These are phyloP conservation scores for Phellopilus nigrolimitatus DNA, from an alignment of 1,284 basidiomycete genomes.

Conservation along the genomic window DNA sequence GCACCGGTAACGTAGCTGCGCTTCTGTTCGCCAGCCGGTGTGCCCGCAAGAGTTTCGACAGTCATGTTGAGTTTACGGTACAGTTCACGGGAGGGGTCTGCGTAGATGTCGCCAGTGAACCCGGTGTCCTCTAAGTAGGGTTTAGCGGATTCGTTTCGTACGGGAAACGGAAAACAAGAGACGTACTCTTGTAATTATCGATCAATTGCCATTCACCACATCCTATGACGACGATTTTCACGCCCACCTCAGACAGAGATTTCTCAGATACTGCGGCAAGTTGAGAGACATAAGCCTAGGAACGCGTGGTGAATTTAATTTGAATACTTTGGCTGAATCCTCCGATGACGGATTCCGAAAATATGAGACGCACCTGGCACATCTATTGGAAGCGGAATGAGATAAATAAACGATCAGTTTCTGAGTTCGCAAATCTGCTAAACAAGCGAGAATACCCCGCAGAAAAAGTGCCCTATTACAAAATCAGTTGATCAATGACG, in stretches of 20 bases:
- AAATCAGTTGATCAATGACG: not conserved
- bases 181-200: constrained; percentile 46
- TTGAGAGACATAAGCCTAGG: constrained; percentile 49
- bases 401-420: constrained; percentile 1
- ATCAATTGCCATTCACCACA: constrained; percentile 60
- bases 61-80: constrained; percentile 51
- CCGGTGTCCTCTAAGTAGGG: constrained; percentile 38
- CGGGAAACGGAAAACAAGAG: not conserved
- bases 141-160: not conserved
- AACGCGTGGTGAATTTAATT: constrained; percentile 9
- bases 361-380: constrained; percentile 36
- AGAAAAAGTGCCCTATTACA: constrained; percentile 58
- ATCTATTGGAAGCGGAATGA: constrained; percentile 25
- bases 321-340: not conserved
- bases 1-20: constrained; percentile 42
- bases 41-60: constrained; percentile 37
- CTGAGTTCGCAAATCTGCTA: too few species aligned
- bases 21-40: constrained; percentile 42
- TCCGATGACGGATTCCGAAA: too few species aligned
- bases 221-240: constrained; percentile 51
- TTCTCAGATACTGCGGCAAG: constrained; percentile 42
- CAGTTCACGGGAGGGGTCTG: constrained; percentile 51
- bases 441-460: constrained; percentile 39
- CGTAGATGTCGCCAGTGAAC: constrained; percentile 48
- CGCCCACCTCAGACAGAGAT: constrained; percentile 38